phyloP scores from a whole-genome alignment of 176 grass and related monocot genomes.

The Bonia amplexicaulis region DNA sequence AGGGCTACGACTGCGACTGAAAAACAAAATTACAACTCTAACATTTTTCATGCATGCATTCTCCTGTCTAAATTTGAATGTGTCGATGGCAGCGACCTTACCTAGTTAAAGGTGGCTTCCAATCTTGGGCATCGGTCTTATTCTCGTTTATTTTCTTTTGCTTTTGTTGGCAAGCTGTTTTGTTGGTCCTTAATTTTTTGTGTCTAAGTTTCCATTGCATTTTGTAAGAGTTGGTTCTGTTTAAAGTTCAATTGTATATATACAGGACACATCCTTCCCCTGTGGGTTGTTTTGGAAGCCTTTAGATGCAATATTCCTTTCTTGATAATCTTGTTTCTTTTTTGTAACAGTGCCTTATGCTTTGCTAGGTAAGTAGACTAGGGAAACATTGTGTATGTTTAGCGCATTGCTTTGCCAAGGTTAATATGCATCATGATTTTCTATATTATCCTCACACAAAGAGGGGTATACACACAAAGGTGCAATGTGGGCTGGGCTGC shows the following conservation, averaged over 20 bases:
- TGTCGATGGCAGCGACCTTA: conserved; percentile 66
- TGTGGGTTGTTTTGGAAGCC: background rate
- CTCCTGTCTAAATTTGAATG: conserved; percentile 37
- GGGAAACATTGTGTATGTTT: background rate
- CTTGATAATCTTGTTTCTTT: conserved; percentile 30
- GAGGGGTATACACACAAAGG: background rate
- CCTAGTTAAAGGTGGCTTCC: conserved; percentile 89
- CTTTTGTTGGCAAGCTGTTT: background rate
- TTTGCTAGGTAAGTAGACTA: conserved; percentile 61
- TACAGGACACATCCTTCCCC: background rate
- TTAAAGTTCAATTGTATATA: background rate
- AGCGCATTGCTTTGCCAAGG: background rate
- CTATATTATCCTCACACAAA: background rate
- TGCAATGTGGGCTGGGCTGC: background rate
- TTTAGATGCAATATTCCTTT: conserved; percentile 4
- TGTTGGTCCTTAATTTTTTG: background rate
- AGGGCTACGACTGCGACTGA: too few species aligned
- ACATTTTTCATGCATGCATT: background rate
- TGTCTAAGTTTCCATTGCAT: background rate
- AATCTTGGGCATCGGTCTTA: conserved; percentile 58
- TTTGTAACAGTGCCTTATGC: conserved; percentile 50
- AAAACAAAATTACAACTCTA: too few species aligned
- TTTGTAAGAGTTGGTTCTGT: background rate
- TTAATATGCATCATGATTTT: conserved; percentile 1
- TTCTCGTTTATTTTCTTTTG: background rate